Evolutionary conservation across 768 basidiomycete genomes (phyloP).

Genomic region (Russula ochroleuca): DNA sequence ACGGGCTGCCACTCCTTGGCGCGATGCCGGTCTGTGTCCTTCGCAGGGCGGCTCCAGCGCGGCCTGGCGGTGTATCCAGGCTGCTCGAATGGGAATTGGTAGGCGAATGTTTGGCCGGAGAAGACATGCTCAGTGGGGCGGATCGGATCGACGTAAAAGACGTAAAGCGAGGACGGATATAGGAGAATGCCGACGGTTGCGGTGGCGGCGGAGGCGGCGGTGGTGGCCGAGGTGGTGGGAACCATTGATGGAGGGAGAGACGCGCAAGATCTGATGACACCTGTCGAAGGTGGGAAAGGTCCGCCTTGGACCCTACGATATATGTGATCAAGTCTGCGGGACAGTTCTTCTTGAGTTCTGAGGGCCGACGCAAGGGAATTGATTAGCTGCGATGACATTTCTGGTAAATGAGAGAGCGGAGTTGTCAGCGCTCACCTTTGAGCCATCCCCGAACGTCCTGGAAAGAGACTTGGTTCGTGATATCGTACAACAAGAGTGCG

Average conservation of each 20-base stretch:
- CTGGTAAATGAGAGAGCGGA: background rate
- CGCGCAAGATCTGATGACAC: conserved; percentile 80
- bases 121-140: conserved; percentile 47
- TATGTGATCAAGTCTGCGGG: conserved; percentile 86
- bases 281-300: conserved; percentile 65
- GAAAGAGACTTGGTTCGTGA: conserved; percentile 84
- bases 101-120: conserved; percentile 44
- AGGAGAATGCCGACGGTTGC: conserved; percentile 58
- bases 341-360: conserved; percentile 89
- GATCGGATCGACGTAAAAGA: conserved; percentile 67
- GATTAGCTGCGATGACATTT: conserved; percentile 13
- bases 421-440: conserved; percentile 54
- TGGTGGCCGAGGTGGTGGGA: conserved; percentile 70
- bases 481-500: conserved; percentile 91
- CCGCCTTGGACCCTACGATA: conserved; percentile 92
- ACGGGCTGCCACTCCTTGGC: conserved; percentile 27
- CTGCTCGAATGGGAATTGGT: conserved; percentile 56
- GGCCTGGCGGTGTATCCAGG: conserved; percentile 50
- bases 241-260: conserved; percentile 82
- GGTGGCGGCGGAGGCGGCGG: conserved; percentile 62
- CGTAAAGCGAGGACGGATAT: conserved; percentile 74
- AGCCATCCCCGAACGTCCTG: conserved; percentile 90
- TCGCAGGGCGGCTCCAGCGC: conserved; percentile 42
- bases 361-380: conserved; percentile 16
- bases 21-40: conserved; percentile 33